These are phyloP conservation scores for Calonectria pseudoreteaudii DNA, from an alignment of 2,329 filamentous ascomycete genomes.

Conservation along the genomic window DNA sequence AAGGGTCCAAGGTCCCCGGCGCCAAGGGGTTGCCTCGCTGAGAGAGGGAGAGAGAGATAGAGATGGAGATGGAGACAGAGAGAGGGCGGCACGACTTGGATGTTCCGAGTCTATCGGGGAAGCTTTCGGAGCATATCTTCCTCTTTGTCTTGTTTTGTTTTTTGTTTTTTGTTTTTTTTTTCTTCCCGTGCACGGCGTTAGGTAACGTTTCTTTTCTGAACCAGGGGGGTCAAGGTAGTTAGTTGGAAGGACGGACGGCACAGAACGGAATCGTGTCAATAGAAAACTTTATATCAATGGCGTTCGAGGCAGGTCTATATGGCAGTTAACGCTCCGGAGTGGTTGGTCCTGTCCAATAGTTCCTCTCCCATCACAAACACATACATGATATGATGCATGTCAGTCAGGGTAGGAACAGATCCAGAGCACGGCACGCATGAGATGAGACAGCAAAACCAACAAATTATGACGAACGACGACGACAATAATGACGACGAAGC, in stretches of 20 bases:
- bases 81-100: background rate
- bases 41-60: background rate
- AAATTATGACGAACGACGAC: background rate
- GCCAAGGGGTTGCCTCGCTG: conserved; percentile 34
- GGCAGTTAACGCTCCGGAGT: background rate
- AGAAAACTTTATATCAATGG: conserved; percentile 1
- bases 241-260: background rate
- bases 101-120: background rate
- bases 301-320: background rate
- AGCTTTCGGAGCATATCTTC: background rate
- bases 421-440: background rate
- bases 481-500: conserved; percentile 11
- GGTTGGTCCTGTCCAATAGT: background rate
- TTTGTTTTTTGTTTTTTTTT: too few species aligned
- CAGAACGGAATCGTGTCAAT: background rate
- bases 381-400: background rate
- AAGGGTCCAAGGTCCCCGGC: conserved; percentile 31
- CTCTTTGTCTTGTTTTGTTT: background rate
- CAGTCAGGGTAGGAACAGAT: background rate
- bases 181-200: background rate
- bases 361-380: background rate
- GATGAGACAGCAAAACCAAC: background rate
- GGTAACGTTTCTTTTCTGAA: background rate
- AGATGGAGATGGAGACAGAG: too few species aligned
- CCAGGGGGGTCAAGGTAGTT: background rate